A percentile compares a stretch with the other conserved stretches of the same genome.
These are phyloP conservation scores for Trichoderma afroharzianum DNA, from an alignment of 2,329 filamentous ascomycete genomes.

Conservation along the genomic window DNA sequence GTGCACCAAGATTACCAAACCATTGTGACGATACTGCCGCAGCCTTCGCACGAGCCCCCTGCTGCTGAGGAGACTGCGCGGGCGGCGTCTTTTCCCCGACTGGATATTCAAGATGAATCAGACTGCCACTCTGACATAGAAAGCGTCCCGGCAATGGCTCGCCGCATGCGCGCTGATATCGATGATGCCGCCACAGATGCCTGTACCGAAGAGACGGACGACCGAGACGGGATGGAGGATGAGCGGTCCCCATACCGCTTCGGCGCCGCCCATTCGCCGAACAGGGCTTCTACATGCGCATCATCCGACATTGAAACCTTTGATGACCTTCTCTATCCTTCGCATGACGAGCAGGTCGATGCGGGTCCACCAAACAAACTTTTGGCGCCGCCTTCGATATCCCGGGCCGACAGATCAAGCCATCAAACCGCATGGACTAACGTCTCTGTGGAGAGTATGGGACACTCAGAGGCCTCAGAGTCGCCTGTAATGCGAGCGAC, in stretches of 20 bases:
- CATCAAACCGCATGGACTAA: constrained; percentile 60
- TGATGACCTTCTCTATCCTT: constrained; percentile 28
- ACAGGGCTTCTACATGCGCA: constrained; percentile 39
- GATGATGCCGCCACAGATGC: constrained; percentile 35
- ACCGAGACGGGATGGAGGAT: constrained; percentile 28
- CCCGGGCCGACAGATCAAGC: constrained; percentile 46
- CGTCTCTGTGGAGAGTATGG: constrained; percentile 53
- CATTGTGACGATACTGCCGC: constrained; percentile 48
- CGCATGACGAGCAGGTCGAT: constrained; percentile 27
- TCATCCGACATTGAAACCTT: constrained; percentile 34
- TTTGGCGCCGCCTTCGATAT: constrained; percentile 43
- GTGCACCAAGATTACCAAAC: constrained; percentile 35
- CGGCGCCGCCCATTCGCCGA: constrained; percentile 31
- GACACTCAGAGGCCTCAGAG: constrained; percentile 32
- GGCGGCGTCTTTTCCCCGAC: constrained; percentile 33
- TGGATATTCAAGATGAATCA: constrained; percentile 36
- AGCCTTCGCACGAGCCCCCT: constrained; percentile 27
- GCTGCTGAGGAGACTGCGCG: constrained; percentile 19
- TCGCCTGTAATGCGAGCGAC: constrained; percentile 31
- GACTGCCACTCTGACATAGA: constrained; percentile 39
- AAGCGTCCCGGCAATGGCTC: constrained; percentile 23
- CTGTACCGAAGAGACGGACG: constrained; percentile 36
- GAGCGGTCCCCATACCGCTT: constrained; percentile 29
- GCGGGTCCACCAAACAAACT: constrained; percentile 44
- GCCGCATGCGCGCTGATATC: constrained; percentile 26